phyloP scores from a whole-genome alignment of 805 yeast species.

The Candida parachauliodes region DNA sequence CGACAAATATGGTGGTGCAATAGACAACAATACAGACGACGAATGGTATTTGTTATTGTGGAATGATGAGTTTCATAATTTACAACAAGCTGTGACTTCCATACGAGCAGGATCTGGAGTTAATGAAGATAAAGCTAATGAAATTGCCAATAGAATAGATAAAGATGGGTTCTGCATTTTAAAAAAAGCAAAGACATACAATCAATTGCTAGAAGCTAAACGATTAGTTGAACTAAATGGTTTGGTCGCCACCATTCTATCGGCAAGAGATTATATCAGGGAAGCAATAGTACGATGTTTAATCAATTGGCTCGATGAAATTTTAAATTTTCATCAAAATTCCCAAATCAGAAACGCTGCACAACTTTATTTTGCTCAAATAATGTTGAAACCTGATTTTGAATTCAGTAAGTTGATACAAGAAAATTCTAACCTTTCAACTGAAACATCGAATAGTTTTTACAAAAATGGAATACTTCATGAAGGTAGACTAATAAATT shows the following conservation, averaged over 20 bases:
- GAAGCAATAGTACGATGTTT: slow-evolving; percentile 44
- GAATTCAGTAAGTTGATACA: slow-evolving; percentile 27
- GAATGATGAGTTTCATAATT: slow-evolving; percentile 75
- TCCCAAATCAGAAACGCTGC: slow-evolving; percentile 20
- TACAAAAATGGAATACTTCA: slow-evolving; percentile 31
- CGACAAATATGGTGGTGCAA: slow-evolving; percentile 26
- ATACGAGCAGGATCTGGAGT: slow-evolving; percentile 33
- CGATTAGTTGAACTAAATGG: slow-evolving; percentile 44
- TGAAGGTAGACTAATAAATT: slow-evolving; percentile 24
- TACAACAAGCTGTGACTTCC: slow-evolving; percentile 49
- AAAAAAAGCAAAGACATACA: slow-evolving; percentile 23
- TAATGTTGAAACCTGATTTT: slow-evolving; percentile 36
- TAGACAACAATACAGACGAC: slow-evolving; percentile 30
- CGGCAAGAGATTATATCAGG: slow-evolving; percentile 48
- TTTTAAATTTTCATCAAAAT: slow-evolving; percentile 21
- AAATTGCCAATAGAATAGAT: slow-evolving; percentile 45
- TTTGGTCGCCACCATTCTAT: slow-evolving; percentile 52
- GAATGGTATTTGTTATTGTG: slow-evolving; percentile 55
- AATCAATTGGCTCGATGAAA: slow-evolving; percentile 49
- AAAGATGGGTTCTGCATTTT: slow-evolving; percentile 48
- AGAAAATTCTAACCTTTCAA: slow-evolving; percentile 17
- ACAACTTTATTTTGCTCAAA: slow-evolving; percentile 32
- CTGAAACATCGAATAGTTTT: slow-evolving; percentile 17
- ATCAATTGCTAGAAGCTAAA: slow-evolving; percentile 28
- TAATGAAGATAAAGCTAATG: slow-evolving; percentile 24